Base-by-base conservation (phyloP, 352 stramenopile species). In the Pythium angustatum region DNA sequence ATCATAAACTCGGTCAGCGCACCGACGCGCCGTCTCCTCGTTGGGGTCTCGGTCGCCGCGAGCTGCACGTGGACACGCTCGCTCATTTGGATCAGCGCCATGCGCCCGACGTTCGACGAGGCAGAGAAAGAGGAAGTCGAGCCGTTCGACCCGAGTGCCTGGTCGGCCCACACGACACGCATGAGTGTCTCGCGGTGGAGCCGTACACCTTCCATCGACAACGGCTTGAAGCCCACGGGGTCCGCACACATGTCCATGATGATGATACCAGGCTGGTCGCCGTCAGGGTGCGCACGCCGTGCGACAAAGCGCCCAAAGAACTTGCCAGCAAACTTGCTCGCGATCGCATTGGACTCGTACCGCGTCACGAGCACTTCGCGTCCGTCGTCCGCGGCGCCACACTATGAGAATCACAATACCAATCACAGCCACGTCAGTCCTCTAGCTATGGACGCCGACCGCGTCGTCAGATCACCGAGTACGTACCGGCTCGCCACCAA, bases 151-250 rank as follows among this genome's bases (percentile, higher is more conserved):
- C 14, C 22, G 8, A 22, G 10, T 2, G 27, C 49, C 15, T 60
- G 22, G 49, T 66, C 59, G 17, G 40, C 59, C 49, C 36, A 60
- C 24, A 48, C 28, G 12, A 66, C 50, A 15, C 59, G 59, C 38
- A 59, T 52, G 36, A 59, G n/a, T 0, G 50, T 54, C 40, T 66
- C 34, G 27, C 47, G 11, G 30, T 59, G 59, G 28, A 59, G 19
- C 3, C 40, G 59, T 10, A 66, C 40, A 40, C 59, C 59, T 11
- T 66, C 59, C 59, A 66, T 59, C 0, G 59, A 59, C 59, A 66
- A 55, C 24, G 59, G 59, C 38, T 58, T 51, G 40, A 59, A 66
- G 6, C 44, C 59, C 2, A 65, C 47, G 2, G 58, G 58, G 27
- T 65, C 58, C 2, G 58, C 58, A 14, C 58, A 41, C 47, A 65